A percentile compares a stretch with the other conserved stretches of the same genome.
These are phyloP conservation scores for Fusarium pininemorale DNA, from an alignment of 2,329 filamentous ascomycete species.

Conservation along the genomic window DNA sequence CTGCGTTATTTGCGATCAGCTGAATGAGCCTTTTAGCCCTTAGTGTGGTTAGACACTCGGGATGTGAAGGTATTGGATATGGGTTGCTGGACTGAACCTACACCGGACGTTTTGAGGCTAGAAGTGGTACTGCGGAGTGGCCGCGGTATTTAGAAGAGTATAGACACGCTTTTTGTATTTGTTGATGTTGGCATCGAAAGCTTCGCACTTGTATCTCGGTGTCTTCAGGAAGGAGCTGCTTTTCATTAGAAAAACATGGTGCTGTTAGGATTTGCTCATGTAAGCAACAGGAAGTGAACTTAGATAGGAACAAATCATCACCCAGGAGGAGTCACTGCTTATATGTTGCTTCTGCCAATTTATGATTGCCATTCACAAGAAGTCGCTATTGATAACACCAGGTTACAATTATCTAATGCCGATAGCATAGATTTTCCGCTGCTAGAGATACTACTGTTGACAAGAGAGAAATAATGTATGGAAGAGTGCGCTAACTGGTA, in stretches of 20 bases:
- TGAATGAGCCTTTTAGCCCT: neutral
- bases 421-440: too few species aligned
- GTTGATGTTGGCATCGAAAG: neutral
- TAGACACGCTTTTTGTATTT: neutral
- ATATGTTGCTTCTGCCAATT: too few species aligned
- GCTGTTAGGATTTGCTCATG: neutral
- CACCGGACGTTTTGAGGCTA: neutral
- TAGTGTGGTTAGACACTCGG: neutral
- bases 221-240: neutral
- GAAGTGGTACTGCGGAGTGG: neutral
- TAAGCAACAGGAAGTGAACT: rapidly evolving
- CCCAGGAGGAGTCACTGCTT: too few species aligned
- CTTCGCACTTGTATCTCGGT: neutral
- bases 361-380: too few species aligned
- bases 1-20: neutral
- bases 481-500: neutral
- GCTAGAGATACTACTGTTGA: too few species aligned
- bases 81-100: neutral
- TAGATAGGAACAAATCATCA: too few species aligned
- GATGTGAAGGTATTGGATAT: neutral
- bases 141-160: neutral
- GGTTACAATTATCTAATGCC: too few species aligned
- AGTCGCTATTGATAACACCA: too few species aligned
- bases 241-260: rapidly evolving
- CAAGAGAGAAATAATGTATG: too few species aligned